A percentile compares a stretch with the other conserved stretches of the same genome.
phyloP scores from a whole-genome alignment of 2,329 filamentous ascomycete species.

The Fusarium compactum region DNA sequence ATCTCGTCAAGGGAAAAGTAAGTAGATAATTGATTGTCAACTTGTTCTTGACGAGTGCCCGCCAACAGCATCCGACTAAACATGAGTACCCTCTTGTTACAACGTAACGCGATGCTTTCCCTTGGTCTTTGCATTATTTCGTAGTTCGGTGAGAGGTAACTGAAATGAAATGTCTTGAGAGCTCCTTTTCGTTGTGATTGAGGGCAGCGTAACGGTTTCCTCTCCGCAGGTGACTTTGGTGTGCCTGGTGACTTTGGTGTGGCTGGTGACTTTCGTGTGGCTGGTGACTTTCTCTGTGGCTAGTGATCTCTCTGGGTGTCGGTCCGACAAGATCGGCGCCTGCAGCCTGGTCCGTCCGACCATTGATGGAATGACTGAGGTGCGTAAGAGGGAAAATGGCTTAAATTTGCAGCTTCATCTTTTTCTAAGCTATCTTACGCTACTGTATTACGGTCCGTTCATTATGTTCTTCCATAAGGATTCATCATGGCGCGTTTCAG shows the following conservation, averaged over 20 bases:
- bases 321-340: neutral
- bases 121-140: fast-evolving
- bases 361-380: too few species aligned
- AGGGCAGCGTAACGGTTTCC: too few species aligned
- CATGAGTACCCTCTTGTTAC: neutral
- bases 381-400: too few species aligned
- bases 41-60: neutral
- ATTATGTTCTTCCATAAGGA: neutral
- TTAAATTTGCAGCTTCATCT: too few species aligned
- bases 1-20: neutral
- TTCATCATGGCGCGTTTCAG: neutral
- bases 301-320: neutral
- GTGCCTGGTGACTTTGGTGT: neutral
- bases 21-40: neutral
- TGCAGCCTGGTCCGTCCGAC: too few species aligned
- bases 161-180: too few species aligned
- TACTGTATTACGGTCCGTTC: neutral
- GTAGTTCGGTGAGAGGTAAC: too few species aligned
- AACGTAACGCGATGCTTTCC: neutral
- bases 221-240: too few species aligned
- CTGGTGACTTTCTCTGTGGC: too few species aligned
- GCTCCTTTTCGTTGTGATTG: too few species aligned
- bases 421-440: too few species aligned
- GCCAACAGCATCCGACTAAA: neutral
- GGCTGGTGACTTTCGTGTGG: neutral